These are phyloP conservation scores for Eleusine coracana DNA, from an alignment of 176 grass and related monocot species.

Conservation along the genomic window DNA sequence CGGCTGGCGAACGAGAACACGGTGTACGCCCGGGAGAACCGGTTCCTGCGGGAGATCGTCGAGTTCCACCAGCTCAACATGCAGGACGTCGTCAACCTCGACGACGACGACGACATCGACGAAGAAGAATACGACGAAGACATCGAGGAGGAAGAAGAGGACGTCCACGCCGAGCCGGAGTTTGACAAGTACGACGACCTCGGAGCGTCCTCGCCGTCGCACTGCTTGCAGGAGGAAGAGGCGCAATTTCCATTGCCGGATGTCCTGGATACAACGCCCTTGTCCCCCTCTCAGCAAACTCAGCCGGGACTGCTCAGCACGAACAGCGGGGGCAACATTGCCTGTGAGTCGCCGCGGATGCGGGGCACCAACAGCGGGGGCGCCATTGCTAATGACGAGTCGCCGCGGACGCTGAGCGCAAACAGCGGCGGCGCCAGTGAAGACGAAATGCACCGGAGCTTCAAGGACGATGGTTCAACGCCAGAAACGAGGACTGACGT, in stretches of 20 bases:
- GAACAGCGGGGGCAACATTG: background rate
- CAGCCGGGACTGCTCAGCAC: background rate
- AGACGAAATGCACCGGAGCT: background rate
- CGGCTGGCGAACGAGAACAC: slow-evolving; percentile 81
- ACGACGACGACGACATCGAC: slow-evolving; percentile 54
- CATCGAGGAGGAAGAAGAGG: slow-evolving; percentile 17
- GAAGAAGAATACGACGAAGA: slow-evolving; percentile 24
- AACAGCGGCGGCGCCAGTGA: background rate
- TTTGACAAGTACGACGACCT: background rate
- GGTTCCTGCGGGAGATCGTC: slow-evolving; percentile 87
- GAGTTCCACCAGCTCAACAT: slow-evolving; percentile 89
- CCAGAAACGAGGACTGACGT: background rate
- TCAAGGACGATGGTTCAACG: background rate
- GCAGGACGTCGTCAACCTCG: slow-evolving; percentile 64
- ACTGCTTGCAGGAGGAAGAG: background rate
- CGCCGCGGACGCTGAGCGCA: background rate
- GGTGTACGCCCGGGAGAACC: slow-evolving; percentile 78
- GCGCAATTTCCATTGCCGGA: background rate
- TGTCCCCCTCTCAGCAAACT: background rate
- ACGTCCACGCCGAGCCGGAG: background rate
- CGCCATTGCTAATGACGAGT: background rate
- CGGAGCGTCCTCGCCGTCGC: background rate
- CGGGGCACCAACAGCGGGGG: background rate
- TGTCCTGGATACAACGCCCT: background rate
- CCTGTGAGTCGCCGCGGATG: background rate